These are phyloP conservation scores for Leccinum subrobustum DNA, from an alignment of 1,284 basidiomycete genomes.

Conservation along the genomic window DNA sequence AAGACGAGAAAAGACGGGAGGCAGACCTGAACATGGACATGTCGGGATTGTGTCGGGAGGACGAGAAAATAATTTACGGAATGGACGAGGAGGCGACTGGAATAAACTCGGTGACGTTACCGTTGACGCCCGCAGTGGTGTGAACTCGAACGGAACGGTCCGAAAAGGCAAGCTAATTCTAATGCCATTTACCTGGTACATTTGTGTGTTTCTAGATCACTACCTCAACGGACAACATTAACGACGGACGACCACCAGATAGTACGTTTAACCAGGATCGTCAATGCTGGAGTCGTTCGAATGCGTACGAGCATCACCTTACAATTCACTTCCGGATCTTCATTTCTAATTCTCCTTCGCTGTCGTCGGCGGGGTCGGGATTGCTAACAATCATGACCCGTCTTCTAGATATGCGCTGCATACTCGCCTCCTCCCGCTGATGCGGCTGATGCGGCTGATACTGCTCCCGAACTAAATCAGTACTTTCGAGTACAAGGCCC, in stretches of 20 bases:
- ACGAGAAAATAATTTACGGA: slow-evolving; percentile 10
- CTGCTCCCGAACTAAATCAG: slow-evolving; percentile 16
- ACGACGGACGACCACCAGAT: neutral
- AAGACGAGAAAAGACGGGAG: slow-evolving; percentile 15
- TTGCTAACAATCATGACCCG: slow-evolving; percentile 31
- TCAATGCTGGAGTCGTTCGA: neutral
- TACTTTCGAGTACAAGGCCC: neutral
- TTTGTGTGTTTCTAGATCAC: neutral
- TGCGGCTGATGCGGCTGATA: slow-evolving; percentile 15
- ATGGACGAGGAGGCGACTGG: neutral
- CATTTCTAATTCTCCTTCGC: slow-evolving; percentile 27
- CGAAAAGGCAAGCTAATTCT: slow-evolving; percentile 15
- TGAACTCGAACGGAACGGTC: slow-evolving; percentile 33
- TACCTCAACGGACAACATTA: neutral
- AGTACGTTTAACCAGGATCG: neutral
- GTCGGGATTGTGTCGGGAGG: neutral
- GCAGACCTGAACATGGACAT: slow-evolving; percentile 22
- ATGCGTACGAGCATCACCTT: slow-evolving; percentile 4
- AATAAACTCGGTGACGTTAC: slow-evolving; percentile 33
- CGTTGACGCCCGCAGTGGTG: slow-evolving; percentile 15
- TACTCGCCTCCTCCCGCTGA: slow-evolving; percentile 12
- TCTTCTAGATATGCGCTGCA: slow-evolving; percentile 23
- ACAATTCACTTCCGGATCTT: slow-evolving; percentile 10
- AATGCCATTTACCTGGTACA: neutral
- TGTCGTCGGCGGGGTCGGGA: slow-evolving; percentile 29